Conservation (phyloP, 768 basidiomycete genomes). For the Cystoderma amianthinum region DNA sequence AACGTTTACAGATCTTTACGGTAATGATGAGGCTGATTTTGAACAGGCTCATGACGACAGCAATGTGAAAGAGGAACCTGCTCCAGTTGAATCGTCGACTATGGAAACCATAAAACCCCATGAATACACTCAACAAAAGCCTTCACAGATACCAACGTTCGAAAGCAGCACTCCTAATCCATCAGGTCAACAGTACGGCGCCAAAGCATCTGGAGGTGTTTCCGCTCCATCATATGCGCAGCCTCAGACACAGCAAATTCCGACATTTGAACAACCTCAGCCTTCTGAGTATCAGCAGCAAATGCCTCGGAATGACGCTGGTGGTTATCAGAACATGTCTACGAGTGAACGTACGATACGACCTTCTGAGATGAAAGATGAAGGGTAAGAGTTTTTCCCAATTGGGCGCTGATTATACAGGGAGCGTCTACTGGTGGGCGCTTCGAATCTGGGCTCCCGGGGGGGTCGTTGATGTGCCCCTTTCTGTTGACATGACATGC, state of each 20-base stretch:
- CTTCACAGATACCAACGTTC: slow-evolving; percentile 8
- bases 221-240: slow-evolving; percentile 27
- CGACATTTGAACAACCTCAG: slow-evolving; percentile 68
- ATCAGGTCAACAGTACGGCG: slow-evolving; percentile 6
- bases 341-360: slow-evolving; percentile 61
- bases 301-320: slow-evolving; percentile 24
- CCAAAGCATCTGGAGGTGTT: slow-evolving; percentile 14
- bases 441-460: slow-evolving; percentile 13
- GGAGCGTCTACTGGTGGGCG: slow-evolving; percentile 19
- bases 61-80: slow-evolving; percentile 3
- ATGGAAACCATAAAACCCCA: slow-evolving; percentile 7
- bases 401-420: slow-evolving; percentile 14
- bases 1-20: slow-evolving; percentile 58
- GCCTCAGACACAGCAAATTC: slow-evolving; percentile 59
- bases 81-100: background rate
- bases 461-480: slow-evolving; percentile 7
- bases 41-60: slow-evolving; percentile 28
- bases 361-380: slow-evolving; percentile 93
- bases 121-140: background rate
- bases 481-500: slow-evolving; percentile 18
- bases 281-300: slow-evolving; percentile 41
- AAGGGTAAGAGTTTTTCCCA: slow-evolving; percentile 77
- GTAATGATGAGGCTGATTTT: slow-evolving; percentile 62
- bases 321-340: slow-evolving; percentile 35
- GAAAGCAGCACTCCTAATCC: background rate